These are phyloP conservation scores for Skeletonema menzelii DNA, from an alignment of 108 stramenopile species.

Conservation along the genomic window DNA sequence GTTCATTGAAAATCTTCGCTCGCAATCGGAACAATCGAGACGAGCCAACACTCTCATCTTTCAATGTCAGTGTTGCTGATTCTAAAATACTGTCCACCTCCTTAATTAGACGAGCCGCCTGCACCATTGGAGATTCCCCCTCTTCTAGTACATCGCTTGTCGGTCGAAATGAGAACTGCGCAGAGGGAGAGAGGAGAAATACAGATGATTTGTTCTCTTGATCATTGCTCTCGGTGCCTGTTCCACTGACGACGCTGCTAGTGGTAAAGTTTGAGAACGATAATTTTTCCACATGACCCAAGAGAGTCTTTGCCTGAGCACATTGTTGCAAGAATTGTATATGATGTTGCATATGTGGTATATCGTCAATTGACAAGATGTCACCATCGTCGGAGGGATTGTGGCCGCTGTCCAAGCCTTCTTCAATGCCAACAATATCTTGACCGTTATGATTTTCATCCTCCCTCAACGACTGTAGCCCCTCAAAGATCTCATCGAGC, in stretches of 20 bases:
- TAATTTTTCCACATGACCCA: conserved; percentile 20
- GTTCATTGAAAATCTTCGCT: conserved; percentile 25
- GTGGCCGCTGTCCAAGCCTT: neutral
- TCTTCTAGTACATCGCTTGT: neutral
- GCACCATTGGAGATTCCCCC: conserved; percentile 12
- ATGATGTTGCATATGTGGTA: conserved; percentile 8
- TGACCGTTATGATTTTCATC: neutral
- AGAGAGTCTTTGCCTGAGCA: conserved; percentile 8
- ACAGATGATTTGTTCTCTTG: neutral
- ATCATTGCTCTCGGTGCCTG: neutral
- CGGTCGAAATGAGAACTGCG: conserved; percentile 7
- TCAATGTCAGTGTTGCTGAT: neutral
- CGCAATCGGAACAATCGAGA: conserved; percentile 3
- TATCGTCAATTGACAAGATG: neutral
- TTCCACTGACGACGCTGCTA: neutral
- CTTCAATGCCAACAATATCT: neutral
- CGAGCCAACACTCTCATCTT: neutral
- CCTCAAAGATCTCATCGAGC: conserved; percentile 7
- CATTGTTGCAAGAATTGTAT: conserved; percentile 18
- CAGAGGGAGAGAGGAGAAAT: conserved; percentile 10
- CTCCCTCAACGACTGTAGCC: neutral
- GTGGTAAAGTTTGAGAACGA: conserved; percentile 17
- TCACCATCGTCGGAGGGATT: neutral
- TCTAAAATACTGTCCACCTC: conserved; percentile 11
- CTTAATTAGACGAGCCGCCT: conserved; percentile 15